phyloP scores from a whole-genome alignment of 2,329 filamentous ascomycete species.

The Corinectria fuckeliana region DNA sequence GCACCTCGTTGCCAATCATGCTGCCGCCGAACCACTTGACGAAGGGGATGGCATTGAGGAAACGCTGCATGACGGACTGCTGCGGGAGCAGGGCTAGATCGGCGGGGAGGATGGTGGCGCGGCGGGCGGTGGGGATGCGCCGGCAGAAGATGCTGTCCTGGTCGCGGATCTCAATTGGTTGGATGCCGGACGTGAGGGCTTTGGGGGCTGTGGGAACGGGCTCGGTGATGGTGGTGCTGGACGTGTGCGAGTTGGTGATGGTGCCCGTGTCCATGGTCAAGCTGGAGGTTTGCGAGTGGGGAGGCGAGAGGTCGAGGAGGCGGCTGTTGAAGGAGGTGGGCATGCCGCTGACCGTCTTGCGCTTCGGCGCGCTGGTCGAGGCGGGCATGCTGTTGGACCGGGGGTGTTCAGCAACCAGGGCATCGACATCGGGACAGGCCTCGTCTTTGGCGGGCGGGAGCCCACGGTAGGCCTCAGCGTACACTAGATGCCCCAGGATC shows the following conservation, averaged over 20 bases:
- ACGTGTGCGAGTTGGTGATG: slow-evolving; percentile 51
- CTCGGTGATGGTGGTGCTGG: slow-evolving; percentile 55
- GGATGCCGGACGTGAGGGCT: slow-evolving; percentile 31
- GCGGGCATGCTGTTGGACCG: slow-evolving; percentile 48
- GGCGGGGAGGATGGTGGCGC: slow-evolving; percentile 69
- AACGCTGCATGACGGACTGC: slow-evolving; percentile 67
- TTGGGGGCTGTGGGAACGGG: slow-evolving; percentile 19
- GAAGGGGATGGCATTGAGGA: slow-evolving; percentile 71
- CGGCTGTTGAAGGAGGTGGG: slow-evolving; percentile 47
- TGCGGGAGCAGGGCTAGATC: slow-evolving; percentile 75
- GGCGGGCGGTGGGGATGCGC: slow-evolving; percentile 70
- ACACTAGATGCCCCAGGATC: slow-evolving; percentile 73
- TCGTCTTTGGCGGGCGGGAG: slow-evolving; percentile 69
- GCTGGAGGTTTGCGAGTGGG: slow-evolving; percentile 58
- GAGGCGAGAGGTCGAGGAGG: slow-evolving; percentile 50
- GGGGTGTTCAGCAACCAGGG: slow-evolving; percentile 40
- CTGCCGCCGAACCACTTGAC: slow-evolving; percentile 74
- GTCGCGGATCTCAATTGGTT: slow-evolving; percentile 40
- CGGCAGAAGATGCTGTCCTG: slow-evolving; percentile 59
- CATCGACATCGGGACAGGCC: slow-evolving; percentile 62
- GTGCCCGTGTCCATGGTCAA: slow-evolving; percentile 65
- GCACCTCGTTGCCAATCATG: slow-evolving; percentile 79
- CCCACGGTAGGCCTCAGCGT: slow-evolving; percentile 73
- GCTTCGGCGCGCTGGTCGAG: slow-evolving; percentile 34
- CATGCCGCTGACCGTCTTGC: slow-evolving; percentile 40